Evolutionary conservation across 805 yeast species (phyloP).

Genomic region (Candida odintsovae): DNA sequence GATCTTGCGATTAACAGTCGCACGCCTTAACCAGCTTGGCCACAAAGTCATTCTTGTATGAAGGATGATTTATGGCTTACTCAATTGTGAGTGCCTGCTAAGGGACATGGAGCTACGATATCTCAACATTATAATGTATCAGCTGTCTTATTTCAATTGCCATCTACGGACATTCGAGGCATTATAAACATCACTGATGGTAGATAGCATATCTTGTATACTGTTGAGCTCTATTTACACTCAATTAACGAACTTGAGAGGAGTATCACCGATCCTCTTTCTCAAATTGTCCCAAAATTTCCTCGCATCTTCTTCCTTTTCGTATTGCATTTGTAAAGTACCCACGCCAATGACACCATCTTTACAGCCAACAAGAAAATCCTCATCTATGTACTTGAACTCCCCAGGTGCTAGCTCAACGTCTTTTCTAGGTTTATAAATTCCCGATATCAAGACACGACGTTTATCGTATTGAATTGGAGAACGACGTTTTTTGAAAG

Average conservation of each 20-base stretch:
- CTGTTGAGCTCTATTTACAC: not conserved
- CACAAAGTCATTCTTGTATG: conserved; percentile 19
- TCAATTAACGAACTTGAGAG: not conserved
- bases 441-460: conserved; percentile 44
- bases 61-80: too few species aligned
- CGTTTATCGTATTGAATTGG: conserved; percentile 26
- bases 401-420: not conserved
- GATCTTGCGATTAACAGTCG: conserved; percentile 47
- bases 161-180: too few species aligned
- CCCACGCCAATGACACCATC: conserved; percentile 37
- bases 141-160: too few species aligned
- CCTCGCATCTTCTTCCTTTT: conserved; percentile 37
- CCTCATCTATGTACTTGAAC: not conserved
- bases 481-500: conserved; percentile 28
- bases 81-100: too few species aligned
- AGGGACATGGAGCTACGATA: too few species aligned
- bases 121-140: too few species aligned
- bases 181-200: too few species aligned
- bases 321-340: conserved; percentile 50
- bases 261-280: conserved; percentile 41
- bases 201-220: not conserved
- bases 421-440: not conserved
- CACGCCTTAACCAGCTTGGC: conserved; percentile 39
- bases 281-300: conserved; percentile 38
- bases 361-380: not conserved